Conservation (phyloP, 371 early-diverging fungal genomes). For the Zopfochytrium polystomum region DNA sequence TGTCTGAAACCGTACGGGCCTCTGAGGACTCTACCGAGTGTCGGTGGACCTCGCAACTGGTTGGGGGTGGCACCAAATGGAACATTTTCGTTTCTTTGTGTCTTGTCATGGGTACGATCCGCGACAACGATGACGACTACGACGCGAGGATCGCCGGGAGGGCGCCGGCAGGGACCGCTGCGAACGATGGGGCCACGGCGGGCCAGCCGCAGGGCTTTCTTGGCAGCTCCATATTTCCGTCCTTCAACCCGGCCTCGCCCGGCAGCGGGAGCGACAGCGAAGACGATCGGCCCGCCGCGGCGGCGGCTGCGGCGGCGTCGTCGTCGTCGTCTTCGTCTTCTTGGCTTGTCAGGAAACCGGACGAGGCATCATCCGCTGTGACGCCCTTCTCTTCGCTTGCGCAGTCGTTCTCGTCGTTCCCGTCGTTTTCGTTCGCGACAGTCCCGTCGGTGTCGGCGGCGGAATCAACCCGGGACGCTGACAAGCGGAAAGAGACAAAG, state of each 20-base stretch:
- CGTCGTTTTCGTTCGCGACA: slow-evolving; percentile 21
- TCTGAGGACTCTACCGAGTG: too few species aligned
- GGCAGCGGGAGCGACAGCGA: slow-evolving; percentile 4
- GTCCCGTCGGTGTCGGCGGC: not conserved
- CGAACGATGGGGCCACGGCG: not conserved
- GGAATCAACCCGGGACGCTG: not conserved
- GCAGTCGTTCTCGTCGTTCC: slow-evolving; percentile 12
- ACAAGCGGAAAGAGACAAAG: slow-evolving; percentile 4
- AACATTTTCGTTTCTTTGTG: too few species aligned
- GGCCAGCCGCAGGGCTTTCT: slow-evolving; percentile 16
- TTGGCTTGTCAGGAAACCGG: not conserved
- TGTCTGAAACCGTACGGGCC: too few species aligned
- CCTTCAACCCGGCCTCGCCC: slow-evolving; percentile 6
- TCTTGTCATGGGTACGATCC: too few species aligned
- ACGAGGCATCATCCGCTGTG: not conserved
- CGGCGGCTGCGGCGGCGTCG: not conserved
- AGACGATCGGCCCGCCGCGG: slow-evolving; percentile 7
- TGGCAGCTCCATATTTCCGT: slow-evolving; percentile 25
- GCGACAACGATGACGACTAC: too few species aligned
- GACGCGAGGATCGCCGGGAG: too few species aligned
- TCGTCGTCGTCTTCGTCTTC: not conserved
- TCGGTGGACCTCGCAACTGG: too few species aligned
- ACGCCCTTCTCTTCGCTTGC: not conserved
- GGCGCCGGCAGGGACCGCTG: not conserved
- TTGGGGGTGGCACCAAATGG: too few species aligned